phyloP scores from a whole-genome alignment of 2,329 filamentous ascomycete genomes.

The Trichoderma breve region DNA sequence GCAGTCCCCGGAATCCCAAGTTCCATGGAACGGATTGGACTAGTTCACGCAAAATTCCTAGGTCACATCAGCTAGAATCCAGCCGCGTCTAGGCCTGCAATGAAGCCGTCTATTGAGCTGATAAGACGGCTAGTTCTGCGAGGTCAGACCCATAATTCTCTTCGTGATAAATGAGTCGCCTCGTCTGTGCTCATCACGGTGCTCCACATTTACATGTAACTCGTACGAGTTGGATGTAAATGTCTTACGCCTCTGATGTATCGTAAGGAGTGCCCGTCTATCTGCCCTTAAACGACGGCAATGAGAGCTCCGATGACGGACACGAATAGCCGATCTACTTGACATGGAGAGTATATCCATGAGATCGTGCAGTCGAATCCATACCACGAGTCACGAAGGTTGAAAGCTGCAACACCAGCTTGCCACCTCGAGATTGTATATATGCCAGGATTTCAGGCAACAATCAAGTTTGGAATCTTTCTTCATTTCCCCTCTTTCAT shows the following conservation, averaged over 20 bases:
- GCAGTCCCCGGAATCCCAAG: neutral
- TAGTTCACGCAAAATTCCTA: neutral
- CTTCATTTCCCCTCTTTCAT: too few species aligned
- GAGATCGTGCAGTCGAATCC: neutral
- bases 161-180: neutral
- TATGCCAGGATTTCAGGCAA: neutral
- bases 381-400: neutral
- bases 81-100: neutral
- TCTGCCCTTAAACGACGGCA: neutral
- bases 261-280: neutral
- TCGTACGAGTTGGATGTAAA: constrained; percentile 1
- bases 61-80: neutral
- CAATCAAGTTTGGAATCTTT: neutral
- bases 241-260: neutral
- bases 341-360: neutral
- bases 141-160: neutral
- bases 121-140: neutral
- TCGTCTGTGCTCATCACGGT: neutral
- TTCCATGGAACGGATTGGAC: neutral
- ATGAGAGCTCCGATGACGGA: constrained; percentile 8
- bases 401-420: neutral
- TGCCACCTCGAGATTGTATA: neutral
- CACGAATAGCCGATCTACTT: neutral
- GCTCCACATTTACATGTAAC: neutral
- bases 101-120: neutral